Conservation (phyloP, 495 filamentous ascomycete genomes). For the Aspergillus biplanus region DNA sequence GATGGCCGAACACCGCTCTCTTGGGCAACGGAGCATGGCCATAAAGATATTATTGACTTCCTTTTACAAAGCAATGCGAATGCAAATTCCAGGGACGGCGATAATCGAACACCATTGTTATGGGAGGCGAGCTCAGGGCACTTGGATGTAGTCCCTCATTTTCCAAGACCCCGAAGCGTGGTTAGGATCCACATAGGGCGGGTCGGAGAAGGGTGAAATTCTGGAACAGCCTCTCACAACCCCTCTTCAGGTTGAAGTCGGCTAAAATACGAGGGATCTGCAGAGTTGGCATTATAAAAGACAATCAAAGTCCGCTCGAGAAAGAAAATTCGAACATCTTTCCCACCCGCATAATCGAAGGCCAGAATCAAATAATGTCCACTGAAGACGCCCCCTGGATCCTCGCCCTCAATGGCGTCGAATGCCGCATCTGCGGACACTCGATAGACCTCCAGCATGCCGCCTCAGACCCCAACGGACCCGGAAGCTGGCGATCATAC, state of each 20-base stretch:
- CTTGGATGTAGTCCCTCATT: too few relatives aligned
- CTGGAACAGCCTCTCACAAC: not conserved
- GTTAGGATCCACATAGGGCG: not conserved
- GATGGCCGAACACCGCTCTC: too few relatives aligned
- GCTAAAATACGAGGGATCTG: not conserved
- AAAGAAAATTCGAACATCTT: not conserved
- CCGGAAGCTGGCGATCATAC: not conserved
- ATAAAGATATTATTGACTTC: too few relatives aligned
- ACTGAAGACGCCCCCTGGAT: not conserved
- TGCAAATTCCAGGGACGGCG: too few relatives aligned
- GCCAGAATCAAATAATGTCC: not conserved
- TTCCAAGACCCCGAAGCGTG: not conserved
- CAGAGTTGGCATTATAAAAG: not conserved
- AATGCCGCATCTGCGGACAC: not conserved
- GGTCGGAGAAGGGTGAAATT: not conserved
- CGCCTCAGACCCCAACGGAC: not conserved
- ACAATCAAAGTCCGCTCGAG: not conserved
- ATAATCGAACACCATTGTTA: too few relatives aligned
- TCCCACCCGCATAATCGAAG: not conserved
- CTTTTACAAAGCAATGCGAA: too few relatives aligned
- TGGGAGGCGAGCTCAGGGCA: too few relatives aligned
- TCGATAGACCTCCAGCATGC: not conserved
- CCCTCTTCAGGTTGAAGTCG: not conserved
- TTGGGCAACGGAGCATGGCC: too few relatives aligned
- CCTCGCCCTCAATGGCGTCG: not conserved